phyloP scores from a whole-genome alignment of 1,284 basidiomycete species.

The Ganoderma multipileum region DNA sequence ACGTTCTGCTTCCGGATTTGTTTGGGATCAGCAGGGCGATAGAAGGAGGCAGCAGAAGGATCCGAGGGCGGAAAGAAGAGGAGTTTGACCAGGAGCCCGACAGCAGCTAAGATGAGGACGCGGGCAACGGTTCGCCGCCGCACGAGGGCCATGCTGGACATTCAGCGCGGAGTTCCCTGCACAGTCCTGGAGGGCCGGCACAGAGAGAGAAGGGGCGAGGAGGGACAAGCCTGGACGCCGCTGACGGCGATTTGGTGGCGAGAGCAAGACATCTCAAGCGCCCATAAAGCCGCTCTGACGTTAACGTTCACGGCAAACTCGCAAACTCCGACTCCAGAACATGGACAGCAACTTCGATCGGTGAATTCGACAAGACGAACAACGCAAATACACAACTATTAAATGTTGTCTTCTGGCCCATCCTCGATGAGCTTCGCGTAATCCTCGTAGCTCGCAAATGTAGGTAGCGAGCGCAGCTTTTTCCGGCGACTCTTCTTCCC shows the following conservation, averaged over 20 bases:
- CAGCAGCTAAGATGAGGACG: slow-evolving; percentile 40
- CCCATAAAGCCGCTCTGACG: not conserved
- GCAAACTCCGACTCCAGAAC: too few species aligned
- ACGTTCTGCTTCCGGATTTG: slow-evolving; percentile 84
- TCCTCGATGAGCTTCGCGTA: slow-evolving; percentile 94
- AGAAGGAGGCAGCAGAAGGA: slow-evolving; percentile 37
- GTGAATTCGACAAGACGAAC: not conserved
- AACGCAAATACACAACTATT: slow-evolving; percentile 16
- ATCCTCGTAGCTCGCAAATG: slow-evolving; percentile 95
- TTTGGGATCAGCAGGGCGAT: slow-evolving; percentile 41
- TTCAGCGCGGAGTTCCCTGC: not conserved
- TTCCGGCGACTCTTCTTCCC: slow-evolving; percentile 67
- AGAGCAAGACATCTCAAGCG: not conserved
- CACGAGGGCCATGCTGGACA: slow-evolving; percentile 40
- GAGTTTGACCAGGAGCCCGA: slow-evolving; percentile 46
- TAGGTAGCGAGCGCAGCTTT: slow-evolving; percentile 79
- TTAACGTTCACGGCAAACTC: not conserved
- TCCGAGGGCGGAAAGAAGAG: slow-evolving; percentile 53
- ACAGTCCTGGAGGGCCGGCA: not conserved
- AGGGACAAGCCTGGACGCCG: not conserved
- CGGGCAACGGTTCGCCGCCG: slow-evolving; percentile 47
- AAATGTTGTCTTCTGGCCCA: slow-evolving; percentile 76
- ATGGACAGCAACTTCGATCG: too few species aligned
- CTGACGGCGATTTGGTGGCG: slow-evolving; percentile 3
- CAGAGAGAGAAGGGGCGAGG: not conserved